Evolutionary conservation across 495 filamentous ascomycete genomes (phyloP), one percentile per base, ranked within the genome.

Genomic region (Chaetomium cochliodes): DNA sequence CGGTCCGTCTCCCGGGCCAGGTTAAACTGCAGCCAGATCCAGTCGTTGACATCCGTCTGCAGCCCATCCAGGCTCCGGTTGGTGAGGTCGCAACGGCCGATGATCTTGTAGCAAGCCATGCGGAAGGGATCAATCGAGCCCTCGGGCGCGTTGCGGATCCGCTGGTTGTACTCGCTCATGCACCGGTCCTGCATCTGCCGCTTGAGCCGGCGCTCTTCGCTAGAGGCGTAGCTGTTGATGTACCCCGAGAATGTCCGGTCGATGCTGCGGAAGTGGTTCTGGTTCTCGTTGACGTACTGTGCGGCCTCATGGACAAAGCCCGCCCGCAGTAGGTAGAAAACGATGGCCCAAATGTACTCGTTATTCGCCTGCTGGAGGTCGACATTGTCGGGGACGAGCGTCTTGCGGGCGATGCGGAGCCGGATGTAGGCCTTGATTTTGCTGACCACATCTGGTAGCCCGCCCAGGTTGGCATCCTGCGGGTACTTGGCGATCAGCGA

Each of bases 81-180:
- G 64, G 77, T 82, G 22, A 99, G 83, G 69, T 98, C 94, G 77
- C 93, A 97, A 39, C 94, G 92, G 53, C 94, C 94, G 69, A 98
- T 88, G 61, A 99, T 86, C 77, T 98, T 98, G 83, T 97, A 98
- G 74, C 96, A 97, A 18, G 93, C 93, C 86, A 96, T 92, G 50
- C 92, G 87, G 77, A 94, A 99, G 44, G 94, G 96, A 79, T 99
- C 93, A 66, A 93, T 86, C 16, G 89, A 88, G 64, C 92, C 88
- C 60, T 96, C 91, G 13, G 91, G 90, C 12, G 91, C 90, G 71
- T 93, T 91, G 52, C 90, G 86, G 22, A 85, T 79, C 49, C 92
- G 88, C 68, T 92, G 90, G 65, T 90, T 90, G 76, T 96, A 98
- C 71, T 97, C 92, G 59, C 86, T 88, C 66, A 88, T 90, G 74